Evolutionary conservation across 257 asterid genomes (phyloP).

Genomic region (Plantago major): DNA sequence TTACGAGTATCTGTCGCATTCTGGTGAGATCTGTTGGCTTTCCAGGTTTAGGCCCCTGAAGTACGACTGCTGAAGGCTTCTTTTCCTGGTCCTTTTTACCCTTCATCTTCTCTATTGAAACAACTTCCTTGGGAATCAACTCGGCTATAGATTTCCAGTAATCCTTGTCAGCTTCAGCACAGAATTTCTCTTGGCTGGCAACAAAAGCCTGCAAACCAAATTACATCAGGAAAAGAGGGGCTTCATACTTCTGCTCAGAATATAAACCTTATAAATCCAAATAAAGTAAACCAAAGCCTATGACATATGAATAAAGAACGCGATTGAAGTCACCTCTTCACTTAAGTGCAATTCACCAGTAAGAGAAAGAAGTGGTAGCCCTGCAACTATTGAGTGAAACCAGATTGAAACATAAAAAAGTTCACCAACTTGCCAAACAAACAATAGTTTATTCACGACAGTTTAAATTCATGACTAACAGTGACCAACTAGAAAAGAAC

Average conservation of each 20-base stretch:
- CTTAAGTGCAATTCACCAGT: too few species aligned
- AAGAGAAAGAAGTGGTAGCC: too few species aligned
- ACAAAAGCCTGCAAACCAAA: conserved; percentile 40
- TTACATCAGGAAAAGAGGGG: background rate
- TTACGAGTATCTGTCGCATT: conserved; percentile 63
- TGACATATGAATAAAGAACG: background rate
- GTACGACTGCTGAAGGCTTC: conserved; percentile 44
- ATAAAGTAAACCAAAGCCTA: background rate
- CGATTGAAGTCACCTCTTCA: background rate
- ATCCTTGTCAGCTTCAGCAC: conserved; percentile 70
- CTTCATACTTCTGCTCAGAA: background rate
- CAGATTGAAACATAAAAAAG: too few species aligned
- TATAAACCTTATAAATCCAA: background rate
- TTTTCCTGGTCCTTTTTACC: conserved; percentile 62
- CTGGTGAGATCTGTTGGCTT: conserved; percentile 67
- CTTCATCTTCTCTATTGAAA: conserved; percentile 46
- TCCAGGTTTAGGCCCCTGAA: conserved; percentile 91
- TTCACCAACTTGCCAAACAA: background rate
- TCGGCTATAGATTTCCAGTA: conserved; percentile 88
- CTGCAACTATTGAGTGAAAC: too few species aligned
- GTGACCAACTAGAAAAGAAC: background rate
- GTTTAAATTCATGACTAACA: background rate
- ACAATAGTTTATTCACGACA: background rate
- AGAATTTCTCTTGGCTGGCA: conserved; percentile 62
- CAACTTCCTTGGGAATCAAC: conserved; percentile 75